These are phyloP conservation scores for Penicillium palitans DNA, from an alignment of 2,329 filamentous ascomycete genomes.

Conservation along the genomic window DNA sequence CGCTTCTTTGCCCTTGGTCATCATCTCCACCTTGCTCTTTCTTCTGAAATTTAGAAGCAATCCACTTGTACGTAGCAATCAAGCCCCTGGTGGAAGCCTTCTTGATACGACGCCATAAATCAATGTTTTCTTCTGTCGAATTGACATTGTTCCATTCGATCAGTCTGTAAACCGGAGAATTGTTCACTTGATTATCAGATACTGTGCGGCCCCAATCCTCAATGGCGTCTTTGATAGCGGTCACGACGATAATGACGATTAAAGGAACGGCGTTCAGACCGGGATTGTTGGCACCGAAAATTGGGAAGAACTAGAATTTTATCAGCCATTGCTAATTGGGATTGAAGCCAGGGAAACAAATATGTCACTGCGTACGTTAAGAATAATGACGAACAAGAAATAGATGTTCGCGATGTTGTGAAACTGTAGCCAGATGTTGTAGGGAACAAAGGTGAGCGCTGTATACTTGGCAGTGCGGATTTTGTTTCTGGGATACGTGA, in stretches of 20 bases:
- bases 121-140: constrained; percentile 81
- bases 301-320: constrained; percentile 75
- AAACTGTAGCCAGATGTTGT: constrained; percentile 97
- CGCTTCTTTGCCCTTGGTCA: constrained; percentile 56
- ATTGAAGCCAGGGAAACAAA: not conserved
- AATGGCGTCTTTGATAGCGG: constrained; percentile 89
- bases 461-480: constrained; percentile 98
- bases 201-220: constrained; percentile 92
- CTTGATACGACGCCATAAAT: constrained; percentile 83
- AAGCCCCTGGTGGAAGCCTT: constrained; percentile 73
- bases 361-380: constrained; percentile 68
- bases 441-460: constrained; percentile 88
- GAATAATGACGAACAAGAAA: constrained; percentile 93
- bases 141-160: constrained; percentile 92
- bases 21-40: constrained; percentile 39
- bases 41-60: constrained; percentile 51
- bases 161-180: constrained; percentile 88
- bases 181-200: constrained; percentile 91
- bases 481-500: constrained; percentile 83
- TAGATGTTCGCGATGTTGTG: constrained; percentile 99
- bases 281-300: constrained; percentile 90
- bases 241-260: constrained; percentile 87
- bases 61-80: constrained; percentile 56
- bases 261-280: constrained; percentile 86
- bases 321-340: constrained; percentile 24